A percentile compares a stretch with the other conserved stretches of the same genome.
Conservation (phyloP, 2,329 filamentous ascomycete genomes). For the Arachnomyces sp. region DNA sequence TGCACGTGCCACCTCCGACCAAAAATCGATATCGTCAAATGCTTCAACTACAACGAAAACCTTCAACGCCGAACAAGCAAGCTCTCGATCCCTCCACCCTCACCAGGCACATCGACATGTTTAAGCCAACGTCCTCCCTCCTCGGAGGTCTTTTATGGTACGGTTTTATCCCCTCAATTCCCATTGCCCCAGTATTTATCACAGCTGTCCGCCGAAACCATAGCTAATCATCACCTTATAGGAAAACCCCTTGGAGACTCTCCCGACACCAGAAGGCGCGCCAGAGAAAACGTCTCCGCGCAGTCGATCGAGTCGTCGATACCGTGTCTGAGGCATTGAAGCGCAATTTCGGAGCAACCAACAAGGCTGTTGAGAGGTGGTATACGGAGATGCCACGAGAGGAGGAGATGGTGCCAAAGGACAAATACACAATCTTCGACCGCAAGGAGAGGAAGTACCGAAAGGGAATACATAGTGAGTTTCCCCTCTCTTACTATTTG, state of each 20-base stretch:
- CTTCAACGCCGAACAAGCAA: not conserved
- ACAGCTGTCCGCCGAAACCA: not conserved
- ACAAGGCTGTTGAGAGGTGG: constrained; percentile 79
- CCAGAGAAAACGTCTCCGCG: constrained; percentile 72
- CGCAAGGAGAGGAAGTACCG: constrained; percentile 91
- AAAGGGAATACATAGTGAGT: constrained; percentile 95
- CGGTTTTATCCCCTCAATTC: constrained; percentile 12
- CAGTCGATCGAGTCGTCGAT: constrained; percentile 80
- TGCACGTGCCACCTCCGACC: constrained; percentile 15
- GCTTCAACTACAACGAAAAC: constrained; percentile 2
- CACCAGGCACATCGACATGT: constrained; percentile 52
- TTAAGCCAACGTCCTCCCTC: constrained; percentile 70
- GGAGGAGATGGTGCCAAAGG: constrained; percentile 86
- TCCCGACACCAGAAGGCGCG: constrained; percentile 85
- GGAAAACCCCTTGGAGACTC: constrained; percentile 96
- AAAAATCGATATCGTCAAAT: constrained; percentile 13
- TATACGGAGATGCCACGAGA: constrained; percentile 94
- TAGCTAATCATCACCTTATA: constrained; percentile 26
- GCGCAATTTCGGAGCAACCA: constrained; percentile 57
- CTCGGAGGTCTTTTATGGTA: constrained; percentile 79
- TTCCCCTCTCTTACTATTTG: not conserved
- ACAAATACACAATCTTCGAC: constrained; percentile 98
- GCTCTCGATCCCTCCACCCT: constrained; percentile 9
- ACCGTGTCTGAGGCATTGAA: constrained; percentile 72
- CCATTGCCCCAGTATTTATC: not conserved